Evolutionary conservation across 23 red algal genomes (phyloP).

Genomic region (Agarophyton chilense): DNA sequence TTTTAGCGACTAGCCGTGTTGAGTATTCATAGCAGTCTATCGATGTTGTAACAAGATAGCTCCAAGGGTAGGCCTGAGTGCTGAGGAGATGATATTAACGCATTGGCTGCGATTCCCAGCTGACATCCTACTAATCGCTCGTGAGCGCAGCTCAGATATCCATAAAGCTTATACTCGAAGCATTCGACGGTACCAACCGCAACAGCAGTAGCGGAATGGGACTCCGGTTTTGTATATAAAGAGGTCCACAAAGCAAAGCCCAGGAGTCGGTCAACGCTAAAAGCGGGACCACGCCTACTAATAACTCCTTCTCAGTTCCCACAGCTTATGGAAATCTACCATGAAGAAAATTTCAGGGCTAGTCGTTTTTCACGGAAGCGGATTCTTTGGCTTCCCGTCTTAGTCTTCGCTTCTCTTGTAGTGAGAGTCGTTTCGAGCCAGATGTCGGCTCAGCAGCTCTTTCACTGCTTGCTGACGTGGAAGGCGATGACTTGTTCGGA

Average conservation of each 20-base stretch:
- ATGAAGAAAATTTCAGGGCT: not conserved
- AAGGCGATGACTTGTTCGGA: not conserved
- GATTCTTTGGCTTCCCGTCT: constrained; percentile 12
- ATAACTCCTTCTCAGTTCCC: no score
- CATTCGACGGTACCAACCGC: not conserved
- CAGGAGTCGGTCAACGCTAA: not conserved
- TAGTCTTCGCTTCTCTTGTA: constrained; percentile 17
- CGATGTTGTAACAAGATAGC: no score
- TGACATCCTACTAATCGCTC: not conserved
- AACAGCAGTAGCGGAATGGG: not conserved
- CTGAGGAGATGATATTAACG: no score
- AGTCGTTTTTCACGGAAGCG: not conserved
- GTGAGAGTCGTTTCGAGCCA: not conserved
- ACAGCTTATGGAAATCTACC: not conserved
- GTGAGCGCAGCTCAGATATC: not conserved
- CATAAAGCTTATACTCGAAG: not conserved
- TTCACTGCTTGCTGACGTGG: not conserved
- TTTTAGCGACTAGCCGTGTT: no score
- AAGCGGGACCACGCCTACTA: no score
- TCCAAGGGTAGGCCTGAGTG: no score
- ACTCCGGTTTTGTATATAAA: not conserved
- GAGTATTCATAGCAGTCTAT: no score
- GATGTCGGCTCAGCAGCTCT: not conserved
- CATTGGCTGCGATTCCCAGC: no score
- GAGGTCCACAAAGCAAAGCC: not conserved